phyloP scores from a whole-genome alignment of 116 monocot genomes.

The Papilionanthe hybrid region DNA sequence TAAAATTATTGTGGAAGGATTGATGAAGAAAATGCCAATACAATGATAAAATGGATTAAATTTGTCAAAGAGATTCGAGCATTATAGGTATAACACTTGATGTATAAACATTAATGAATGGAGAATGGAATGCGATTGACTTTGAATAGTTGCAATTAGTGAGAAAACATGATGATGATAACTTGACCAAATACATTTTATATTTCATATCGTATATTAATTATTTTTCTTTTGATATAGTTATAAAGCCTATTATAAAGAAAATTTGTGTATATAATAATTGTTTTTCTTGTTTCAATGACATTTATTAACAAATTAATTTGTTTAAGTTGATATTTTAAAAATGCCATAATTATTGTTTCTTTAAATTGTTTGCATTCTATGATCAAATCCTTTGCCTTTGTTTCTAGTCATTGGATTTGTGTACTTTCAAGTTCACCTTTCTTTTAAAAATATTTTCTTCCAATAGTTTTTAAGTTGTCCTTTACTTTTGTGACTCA shows the following conservation, averaged over 20 bases:
- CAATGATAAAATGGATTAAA: neutral
- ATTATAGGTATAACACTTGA: neutral
- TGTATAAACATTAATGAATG: neutral
- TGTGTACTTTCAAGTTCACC: neutral
- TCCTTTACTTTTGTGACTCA: neutral
- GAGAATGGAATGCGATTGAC: too few relatives aligned
- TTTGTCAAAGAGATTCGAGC: neutral
- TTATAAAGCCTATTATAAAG: neutral
- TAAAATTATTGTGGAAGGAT: neutral
- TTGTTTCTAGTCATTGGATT: neutral
- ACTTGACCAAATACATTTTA: too few relatives aligned
- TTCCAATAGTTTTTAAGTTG: neutral
- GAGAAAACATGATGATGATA: too few relatives aligned
- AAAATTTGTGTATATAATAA: neutral
- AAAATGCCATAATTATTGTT: neutral
- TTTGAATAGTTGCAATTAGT: too few relatives aligned
- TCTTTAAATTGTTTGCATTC: neutral
- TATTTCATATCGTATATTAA: neutral
- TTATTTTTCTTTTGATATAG: neutral
- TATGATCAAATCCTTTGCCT: neutral
- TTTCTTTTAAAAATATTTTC: neutral
- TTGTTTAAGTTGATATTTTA: neutral
- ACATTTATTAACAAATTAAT: neutral
- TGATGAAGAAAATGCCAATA: neutral
- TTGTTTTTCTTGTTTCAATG: neutral